A percentile compares a stretch with the other conserved stretches of the same genome.
Conservation (phyloP, 148 eudicot genomes). For the Agrostemma githago region DNA sequence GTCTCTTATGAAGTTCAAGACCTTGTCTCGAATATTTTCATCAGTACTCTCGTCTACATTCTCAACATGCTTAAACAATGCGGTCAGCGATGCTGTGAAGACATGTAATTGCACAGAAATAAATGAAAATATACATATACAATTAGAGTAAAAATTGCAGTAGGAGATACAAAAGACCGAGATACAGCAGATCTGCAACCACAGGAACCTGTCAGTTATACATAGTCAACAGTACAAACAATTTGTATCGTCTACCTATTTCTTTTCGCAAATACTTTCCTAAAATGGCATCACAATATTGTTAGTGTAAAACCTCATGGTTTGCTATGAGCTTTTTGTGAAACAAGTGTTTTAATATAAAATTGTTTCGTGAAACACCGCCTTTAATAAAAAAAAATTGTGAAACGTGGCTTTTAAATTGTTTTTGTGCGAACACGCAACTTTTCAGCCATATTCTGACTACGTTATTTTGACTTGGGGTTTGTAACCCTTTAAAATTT, state of each 20-base stretch:
- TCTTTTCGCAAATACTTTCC: background rate
- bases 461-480: too few relatives aligned
- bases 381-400: too few relatives aligned
- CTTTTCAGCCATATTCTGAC: too few relatives aligned
- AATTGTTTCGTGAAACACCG: too few relatives aligned
- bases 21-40: constrained; percentile 84
- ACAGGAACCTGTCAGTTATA: background rate
- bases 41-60: constrained; percentile 70
- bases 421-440: too few relatives aligned
- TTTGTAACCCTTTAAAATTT: too few relatives aligned
- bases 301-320: too few relatives aligned
- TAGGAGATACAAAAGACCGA: background rate
- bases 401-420: too few relatives aligned
- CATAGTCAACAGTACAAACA: background rate
- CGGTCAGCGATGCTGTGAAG: constrained; percentile 78
- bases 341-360: too few relatives aligned
- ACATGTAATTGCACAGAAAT: constrained; percentile 24
- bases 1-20: constrained; percentile 70
- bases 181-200: background rate
- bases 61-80: constrained; percentile 82
- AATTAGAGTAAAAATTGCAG: background rate
- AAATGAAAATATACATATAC: constrained; percentile 8
- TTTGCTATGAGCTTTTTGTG: too few relatives aligned
- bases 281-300: too few relatives aligned
- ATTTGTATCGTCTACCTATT: background rate